Conservation (phyloP, 2,329 filamentous ascomycete genomes). For the Penicillium sumatraense region DNA sequence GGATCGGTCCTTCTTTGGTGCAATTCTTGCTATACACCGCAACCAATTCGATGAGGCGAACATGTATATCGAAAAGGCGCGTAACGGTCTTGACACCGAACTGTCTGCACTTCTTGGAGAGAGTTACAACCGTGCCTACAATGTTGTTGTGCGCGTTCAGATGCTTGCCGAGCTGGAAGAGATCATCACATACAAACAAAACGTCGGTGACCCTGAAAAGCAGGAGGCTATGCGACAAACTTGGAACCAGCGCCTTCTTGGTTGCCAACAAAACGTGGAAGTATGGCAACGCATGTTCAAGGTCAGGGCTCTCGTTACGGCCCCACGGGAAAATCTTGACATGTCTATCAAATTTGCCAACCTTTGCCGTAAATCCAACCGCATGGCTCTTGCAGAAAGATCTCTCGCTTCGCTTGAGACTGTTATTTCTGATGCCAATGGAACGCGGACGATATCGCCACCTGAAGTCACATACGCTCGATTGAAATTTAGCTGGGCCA, state of each 20-base stretch:
- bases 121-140: slow-evolving; percentile 96
- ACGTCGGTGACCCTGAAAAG: slow-evolving; percentile 76
- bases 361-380: slow-evolving; percentile 92
- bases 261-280: slow-evolving; percentile 95
- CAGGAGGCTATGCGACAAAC: slow-evolving; percentile 89
- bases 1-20: slow-evolving; percentile 96
- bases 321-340: slow-evolving; percentile 89
- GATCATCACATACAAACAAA: slow-evolving; percentile 97
- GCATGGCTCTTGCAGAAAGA: slow-evolving; percentile 93
- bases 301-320: slow-evolving; percentile 87
- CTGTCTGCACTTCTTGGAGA: slow-evolving; percentile 96
- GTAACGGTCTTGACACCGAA: slow-evolving; percentile 93
- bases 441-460: slow-evolving; percentile 47
- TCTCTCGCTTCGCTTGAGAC: slow-evolving; percentile 89
- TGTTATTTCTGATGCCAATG: slow-evolving; percentile 57
- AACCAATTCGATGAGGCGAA: slow-evolving; percentile 93
- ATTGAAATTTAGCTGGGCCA: slow-evolving; percentile 95
- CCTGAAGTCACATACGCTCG: slow-evolving; percentile 95
- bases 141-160: slow-evolving; percentile 96
- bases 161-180: slow-evolving; percentile 99
- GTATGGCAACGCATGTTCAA: slow-evolving; percentile 99
- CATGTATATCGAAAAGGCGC: slow-evolving; percentile 85
- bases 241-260: slow-evolving; percentile 93
- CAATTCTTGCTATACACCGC: slow-evolving; percentile 90
- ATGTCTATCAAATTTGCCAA: slow-evolving; percentile 99